Conservation (phyloP, 345 rosid species). For the Pugionium cornutum region DNA sequence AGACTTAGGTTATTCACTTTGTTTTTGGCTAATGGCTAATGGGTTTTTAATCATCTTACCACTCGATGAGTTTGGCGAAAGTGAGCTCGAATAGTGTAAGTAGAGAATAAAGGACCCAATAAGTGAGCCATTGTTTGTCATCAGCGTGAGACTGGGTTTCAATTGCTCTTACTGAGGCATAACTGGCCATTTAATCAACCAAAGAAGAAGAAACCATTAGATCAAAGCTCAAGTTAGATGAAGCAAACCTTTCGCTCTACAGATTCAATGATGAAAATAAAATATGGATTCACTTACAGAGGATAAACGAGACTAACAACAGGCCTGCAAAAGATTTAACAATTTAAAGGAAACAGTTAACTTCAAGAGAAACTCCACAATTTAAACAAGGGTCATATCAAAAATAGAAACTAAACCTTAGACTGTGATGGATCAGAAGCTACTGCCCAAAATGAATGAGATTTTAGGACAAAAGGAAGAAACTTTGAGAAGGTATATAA, state of each 20-base stretch:
- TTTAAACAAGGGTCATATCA: background rate
- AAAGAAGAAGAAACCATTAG: conserved; percentile 18
- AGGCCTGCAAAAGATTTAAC: conserved; percentile 60
- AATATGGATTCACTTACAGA: conserved; percentile 58
- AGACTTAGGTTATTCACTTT: background rate
- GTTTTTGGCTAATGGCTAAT: background rate
- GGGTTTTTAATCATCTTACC: conserved; percentile 41
- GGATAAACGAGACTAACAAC: conserved; percentile 89
- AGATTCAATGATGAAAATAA: conserved; percentile 1
- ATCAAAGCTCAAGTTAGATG: background rate
- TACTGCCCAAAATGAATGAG: background rate
- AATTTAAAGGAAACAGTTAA: no score
- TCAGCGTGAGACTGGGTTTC: conserved; percentile 81
- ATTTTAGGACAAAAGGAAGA: background rate
- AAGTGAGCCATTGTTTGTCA: conserved; percentile 94
- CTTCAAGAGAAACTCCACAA: background rate
- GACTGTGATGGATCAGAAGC: background rate
- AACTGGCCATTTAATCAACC: conserved; percentile 45
- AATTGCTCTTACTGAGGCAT: conserved; percentile 83
- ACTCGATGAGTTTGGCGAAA: conserved; percentile 80
- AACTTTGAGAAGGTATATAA: background rate
- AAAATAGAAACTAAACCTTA: background rate
- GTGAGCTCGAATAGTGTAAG: conserved; percentile 90
- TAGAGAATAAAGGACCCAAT: conserved; percentile 92
- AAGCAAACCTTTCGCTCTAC: background rate